These are phyloP conservation scores for Fusarium pseudograminearum DNA, from an alignment of 2,329 filamentous ascomycete genomes.

Conservation along the genomic window DNA sequence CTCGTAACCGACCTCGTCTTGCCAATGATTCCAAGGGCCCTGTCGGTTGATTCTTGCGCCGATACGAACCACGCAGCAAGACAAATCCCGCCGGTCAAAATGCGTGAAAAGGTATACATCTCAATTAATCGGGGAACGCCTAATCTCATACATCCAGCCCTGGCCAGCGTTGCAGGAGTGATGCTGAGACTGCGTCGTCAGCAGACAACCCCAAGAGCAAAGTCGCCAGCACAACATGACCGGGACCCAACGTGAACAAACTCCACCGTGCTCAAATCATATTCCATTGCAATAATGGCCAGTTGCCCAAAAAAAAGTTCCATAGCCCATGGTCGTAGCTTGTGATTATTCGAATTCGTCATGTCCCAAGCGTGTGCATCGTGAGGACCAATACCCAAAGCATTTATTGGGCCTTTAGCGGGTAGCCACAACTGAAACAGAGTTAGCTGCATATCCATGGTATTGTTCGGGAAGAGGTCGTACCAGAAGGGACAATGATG, in stretches of 20 bases:
- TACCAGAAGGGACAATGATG: slow-evolving; percentile 94
- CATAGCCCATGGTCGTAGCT: slow-evolving; percentile 48
- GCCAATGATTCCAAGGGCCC: neutral
- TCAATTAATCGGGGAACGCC: slow-evolving; percentile 63
- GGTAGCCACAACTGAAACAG: slow-evolving; percentile 53
- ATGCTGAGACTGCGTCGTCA: slow-evolving; percentile 36
- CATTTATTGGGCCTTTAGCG: slow-evolving; percentile 46
- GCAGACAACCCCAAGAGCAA: slow-evolving; percentile 33
- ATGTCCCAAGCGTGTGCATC: slow-evolving; percentile 43
- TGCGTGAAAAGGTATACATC: slow-evolving; percentile 47
- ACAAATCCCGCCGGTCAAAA: neutral
- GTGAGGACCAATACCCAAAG: slow-evolving; percentile 47
- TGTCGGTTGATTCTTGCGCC: neutral
- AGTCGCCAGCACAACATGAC: slow-evolving; percentile 46
- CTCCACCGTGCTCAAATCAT: slow-evolving; percentile 53
- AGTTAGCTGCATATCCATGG: slow-evolving; percentile 19
- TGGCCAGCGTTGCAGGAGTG: slow-evolving; percentile 39
- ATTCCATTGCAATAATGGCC: slow-evolving; percentile 49
- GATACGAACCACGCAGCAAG: neutral
- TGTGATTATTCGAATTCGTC: slow-evolving; percentile 46
- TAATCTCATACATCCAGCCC: slow-evolving; percentile 58
- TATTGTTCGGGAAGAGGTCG: slow-evolving; percentile 17
- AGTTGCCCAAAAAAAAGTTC: slow-evolving; percentile 49
- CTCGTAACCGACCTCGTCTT: neutral
- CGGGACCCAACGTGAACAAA: slow-evolving; percentile 51